Evolutionary conservation across 306 rosid species (phyloP).

Genomic region (Dryas octopetala): DNA sequence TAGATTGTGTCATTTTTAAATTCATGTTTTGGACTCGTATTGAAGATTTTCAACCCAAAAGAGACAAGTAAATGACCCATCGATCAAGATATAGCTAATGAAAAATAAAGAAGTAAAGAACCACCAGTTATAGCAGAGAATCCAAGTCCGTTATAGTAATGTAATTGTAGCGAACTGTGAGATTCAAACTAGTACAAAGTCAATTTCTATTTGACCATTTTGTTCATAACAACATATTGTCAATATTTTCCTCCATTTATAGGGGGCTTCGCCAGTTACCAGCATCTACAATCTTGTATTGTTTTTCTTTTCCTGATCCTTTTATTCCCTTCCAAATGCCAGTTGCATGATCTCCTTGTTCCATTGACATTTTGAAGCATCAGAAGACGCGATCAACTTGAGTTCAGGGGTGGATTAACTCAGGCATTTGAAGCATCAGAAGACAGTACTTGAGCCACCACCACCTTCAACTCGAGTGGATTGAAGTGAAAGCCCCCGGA

Average conservation of each 20-base stretch:
- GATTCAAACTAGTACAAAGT: neutral
- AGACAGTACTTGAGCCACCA: slow-evolving; percentile 6
- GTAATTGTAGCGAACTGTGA: too few relatives aligned
- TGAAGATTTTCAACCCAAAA: too few relatives aligned
- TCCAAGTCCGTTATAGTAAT: too few relatives aligned
- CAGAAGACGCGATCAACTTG: neutral
- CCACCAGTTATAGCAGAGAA: too few relatives aligned
- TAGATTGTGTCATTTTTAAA: too few relatives aligned
- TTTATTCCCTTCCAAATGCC: slow-evolving; percentile 28
- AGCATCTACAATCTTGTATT: neutral
- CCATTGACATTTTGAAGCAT: neutral
- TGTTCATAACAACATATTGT: slow-evolving; percentile 4
- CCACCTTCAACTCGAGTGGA: slow-evolving; percentile 32
- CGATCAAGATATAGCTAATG: too few relatives aligned
- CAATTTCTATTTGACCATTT: neutral
- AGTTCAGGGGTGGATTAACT: neutral
- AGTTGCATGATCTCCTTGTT: slow-evolving; percentile 24
- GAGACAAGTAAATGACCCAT: neutral
- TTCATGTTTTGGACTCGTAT: too few relatives aligned
- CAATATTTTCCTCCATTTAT: neutral
- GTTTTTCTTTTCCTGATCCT: neutral
- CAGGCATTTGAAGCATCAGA: slow-evolving; percentile 1
- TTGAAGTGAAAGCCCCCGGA: slow-evolving; percentile 52
- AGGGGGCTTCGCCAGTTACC: slow-evolving; percentile 15
- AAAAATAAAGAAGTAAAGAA: too few relatives aligned